Base-by-base conservation (phyloP, 2,329 filamentous ascomycete species). In the Chaetomium strumarium region DNA sequence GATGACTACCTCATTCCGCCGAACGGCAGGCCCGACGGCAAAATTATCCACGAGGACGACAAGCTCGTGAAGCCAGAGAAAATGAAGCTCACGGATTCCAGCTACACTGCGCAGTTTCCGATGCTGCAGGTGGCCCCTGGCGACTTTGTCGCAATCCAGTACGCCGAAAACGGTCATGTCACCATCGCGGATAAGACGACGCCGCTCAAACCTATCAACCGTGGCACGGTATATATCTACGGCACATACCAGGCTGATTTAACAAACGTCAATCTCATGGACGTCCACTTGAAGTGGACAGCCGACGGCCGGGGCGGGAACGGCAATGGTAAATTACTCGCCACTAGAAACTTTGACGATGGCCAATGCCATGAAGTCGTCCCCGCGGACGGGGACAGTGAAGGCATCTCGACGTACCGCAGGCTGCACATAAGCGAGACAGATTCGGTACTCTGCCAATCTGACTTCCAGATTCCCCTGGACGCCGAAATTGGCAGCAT, bases 321-420 rank as follows among this genome's bases (percentile, higher is more conserved):
- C 66, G 76, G 80, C 45, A 82, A 86, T 38, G 93, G 93, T 31
- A 75, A 76, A 39, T 82, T 97, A 12, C 73, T 97, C 36, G 82
- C 85, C 0, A 86, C 81, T 1, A 84, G 89, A 61, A 83, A 87
- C 72, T 99, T 84, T 67, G 93, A 97, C 63, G 93, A 99, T 63
- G 87, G 86, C 24, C 86, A 89, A 63, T 99, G 93, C 74, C 90
- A 90, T 67, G 87, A 97, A 72, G 70, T 81, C 63, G 19, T 51
- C 11, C 51, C 54, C 16, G 37, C 5, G 2, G 24, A 12, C 16
- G 54, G 54, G 14, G 91, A 90, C 67, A 61, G 60, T n/a, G 72
- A 73, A 2, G 49, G 62, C 19, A 82, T 90, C 56, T 84, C 83
- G 5, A 62, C 66, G 13, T 62, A 76, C 52, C 86, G 90, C 52